Percentiles rank a stretch among this genome's conserved stretches.
phyloP scores from a whole-genome alignment of 2,329 filamentous ascomycete species.

The Claviceps sp. region DNA sequence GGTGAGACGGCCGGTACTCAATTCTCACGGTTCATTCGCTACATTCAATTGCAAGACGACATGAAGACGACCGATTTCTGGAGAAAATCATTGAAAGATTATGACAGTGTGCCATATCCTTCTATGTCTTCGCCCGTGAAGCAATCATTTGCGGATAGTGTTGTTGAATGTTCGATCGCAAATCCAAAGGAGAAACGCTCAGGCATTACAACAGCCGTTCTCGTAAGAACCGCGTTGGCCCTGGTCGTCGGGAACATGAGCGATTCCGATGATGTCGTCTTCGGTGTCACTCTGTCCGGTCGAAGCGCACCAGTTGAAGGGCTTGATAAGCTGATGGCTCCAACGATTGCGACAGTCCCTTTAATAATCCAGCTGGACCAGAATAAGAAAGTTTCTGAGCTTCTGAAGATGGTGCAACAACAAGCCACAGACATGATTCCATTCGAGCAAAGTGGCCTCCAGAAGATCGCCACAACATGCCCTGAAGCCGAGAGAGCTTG shows the following conservation, averaged over 20 bases:
- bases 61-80: no score
- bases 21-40: conserved; percentile 8
- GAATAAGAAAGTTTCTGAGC: conserved; percentile 1
- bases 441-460: conserved; percentile 11
- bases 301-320: conserved; percentile 13
- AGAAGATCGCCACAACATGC: conserved; percentile 10
- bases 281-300: conserved; percentile 29
- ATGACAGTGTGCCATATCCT: no score
- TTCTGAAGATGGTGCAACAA: conserved; percentile 7
- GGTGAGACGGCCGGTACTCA: no score
- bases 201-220: conserved; percentile 13
- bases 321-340: conserved; percentile 11
- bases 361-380: conserved; percentile 23
- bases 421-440: conserved; percentile 9
- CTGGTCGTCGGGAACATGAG: conserved; percentile 35
- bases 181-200: no score
- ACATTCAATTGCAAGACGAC: not conserved
- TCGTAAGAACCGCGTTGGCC: conserved; percentile 29
- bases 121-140: no score
- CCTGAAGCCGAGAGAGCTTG: conserved; percentile 9
- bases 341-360: conserved; percentile 29
- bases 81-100: no score
- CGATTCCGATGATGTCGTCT: conserved; percentile 24
- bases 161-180: no score
- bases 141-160: no score